Percentiles rank a stretch among this genome's conserved stretches.
phyloP scores from a whole-genome alignment of 768 basidiomycete genomes.

The Mrakia gelida region DNA sequence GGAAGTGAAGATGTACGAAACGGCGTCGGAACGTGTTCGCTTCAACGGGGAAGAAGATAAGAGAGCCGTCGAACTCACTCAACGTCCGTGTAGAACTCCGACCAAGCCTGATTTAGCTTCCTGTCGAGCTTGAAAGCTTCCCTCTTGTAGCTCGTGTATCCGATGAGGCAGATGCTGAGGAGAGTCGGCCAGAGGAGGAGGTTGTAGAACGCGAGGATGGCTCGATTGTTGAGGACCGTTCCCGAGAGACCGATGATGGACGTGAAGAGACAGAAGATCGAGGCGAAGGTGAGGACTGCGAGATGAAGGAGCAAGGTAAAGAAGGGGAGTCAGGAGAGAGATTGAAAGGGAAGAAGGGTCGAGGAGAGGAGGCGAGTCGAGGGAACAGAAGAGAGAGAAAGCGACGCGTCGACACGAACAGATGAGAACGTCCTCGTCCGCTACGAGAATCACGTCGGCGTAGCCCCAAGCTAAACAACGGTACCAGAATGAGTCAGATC shows the following conservation, averaged over 20 bases:
- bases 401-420: conserved; percentile 37
- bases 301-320: conserved; percentile 48
- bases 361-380: neutral
- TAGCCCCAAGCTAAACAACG: conserved; percentile 53
- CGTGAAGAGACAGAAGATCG: conserved; percentile 57
- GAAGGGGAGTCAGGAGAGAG: neutral
- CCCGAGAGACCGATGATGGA: conserved; percentile 60
- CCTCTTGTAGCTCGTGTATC: conserved; percentile 63
- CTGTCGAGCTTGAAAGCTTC: conserved; percentile 58
- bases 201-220: conserved; percentile 62
- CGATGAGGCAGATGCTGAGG: conserved; percentile 56
- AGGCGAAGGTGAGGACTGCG: conserved; percentile 57
- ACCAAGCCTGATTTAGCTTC: conserved; percentile 67
- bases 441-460: conserved; percentile 61
- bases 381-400: neutral
- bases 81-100: conserved; percentile 55
- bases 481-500: conserved; percentile 6
- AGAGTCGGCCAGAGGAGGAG: conserved; percentile 65
- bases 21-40: no score
- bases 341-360: neutral
- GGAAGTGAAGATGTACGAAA: neutral
- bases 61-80: conserved; percentile 42
- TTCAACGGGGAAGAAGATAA: no score
- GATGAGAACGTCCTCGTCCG: conserved; percentile 49
- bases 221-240: conserved; percentile 62